Percentiles rank a stretch among this genome's conserved stretches.
Conservation (phyloP, 2,329 filamentous ascomycete species). For the Phyllosticta paracitricarpa region DNA sequence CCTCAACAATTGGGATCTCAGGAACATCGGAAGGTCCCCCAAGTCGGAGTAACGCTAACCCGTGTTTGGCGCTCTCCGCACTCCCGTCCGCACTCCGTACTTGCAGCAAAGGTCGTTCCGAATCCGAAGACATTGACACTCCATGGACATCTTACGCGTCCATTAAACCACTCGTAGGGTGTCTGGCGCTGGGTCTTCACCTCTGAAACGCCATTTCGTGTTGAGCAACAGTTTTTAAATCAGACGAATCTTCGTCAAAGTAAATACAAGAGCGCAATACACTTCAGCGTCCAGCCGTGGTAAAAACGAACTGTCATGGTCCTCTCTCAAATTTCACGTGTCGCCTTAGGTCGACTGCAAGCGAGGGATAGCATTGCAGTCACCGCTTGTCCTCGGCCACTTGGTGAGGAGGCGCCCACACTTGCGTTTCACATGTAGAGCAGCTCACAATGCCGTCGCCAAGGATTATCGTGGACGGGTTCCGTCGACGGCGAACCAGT, state of each 20-base stretch:
- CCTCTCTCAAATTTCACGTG: background rate
- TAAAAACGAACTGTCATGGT: background rate
- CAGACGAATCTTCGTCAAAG: too few relatives aligned
- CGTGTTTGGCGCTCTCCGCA: background rate
- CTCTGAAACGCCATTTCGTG: background rate
- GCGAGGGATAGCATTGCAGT: background rate
- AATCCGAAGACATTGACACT: background rate
- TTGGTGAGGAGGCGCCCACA: background rate
- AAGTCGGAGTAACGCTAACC: background rate
- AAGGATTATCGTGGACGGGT: background rate
- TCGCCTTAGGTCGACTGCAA: background rate
- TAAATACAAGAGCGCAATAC: too few relatives aligned
- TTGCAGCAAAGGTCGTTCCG: background rate
- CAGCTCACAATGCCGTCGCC: background rate
- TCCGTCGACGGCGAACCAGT: background rate
- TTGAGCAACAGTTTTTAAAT: too few relatives aligned
- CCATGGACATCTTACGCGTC: background rate
- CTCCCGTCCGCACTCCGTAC: background rate
- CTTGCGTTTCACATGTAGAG: background rate
- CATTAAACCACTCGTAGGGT: background rate
- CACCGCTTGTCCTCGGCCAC: background rate
- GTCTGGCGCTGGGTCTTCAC: background rate
- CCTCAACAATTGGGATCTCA: slow-evolving; percentile 32
- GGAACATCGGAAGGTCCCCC: background rate
- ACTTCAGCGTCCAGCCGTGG: too few relatives aligned